Conservation (phyloP, 108 stramenopile species). For the Skeletonema menzelii region DNA sequence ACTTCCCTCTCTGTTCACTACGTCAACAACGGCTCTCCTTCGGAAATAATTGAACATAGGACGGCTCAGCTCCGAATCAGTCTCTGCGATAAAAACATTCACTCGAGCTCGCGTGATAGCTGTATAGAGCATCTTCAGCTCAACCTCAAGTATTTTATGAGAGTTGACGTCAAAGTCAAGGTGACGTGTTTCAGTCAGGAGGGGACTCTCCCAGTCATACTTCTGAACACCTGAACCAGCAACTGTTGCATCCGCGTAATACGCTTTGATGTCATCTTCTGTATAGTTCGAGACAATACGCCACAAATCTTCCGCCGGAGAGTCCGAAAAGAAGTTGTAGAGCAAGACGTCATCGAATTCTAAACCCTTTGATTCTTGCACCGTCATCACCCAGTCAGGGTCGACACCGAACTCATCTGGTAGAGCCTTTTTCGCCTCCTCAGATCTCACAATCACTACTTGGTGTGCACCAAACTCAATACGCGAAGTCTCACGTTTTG, state of each 20-base stretch:
- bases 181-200: conserved; percentile 23
- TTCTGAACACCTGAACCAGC: conserved; percentile 17
- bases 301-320: conserved; percentile 29
- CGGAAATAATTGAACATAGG: conserved; percentile 52
- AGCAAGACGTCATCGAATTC: conserved; percentile 52
- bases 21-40: conserved; percentile 31
- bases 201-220: conserved; percentile 33
- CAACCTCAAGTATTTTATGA: conserved; percentile 46
- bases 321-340: conserved; percentile 50
- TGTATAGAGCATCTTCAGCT: conserved; percentile 49
- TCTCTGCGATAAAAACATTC: conserved; percentile 47
- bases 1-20: conserved; percentile 24
- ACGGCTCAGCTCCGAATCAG: conserved; percentile 10
- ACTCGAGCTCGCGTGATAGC: conserved; percentile 48
- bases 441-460: conserved; percentile 48
- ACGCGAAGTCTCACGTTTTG: conserved; percentile 37
- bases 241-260: conserved; percentile 14
- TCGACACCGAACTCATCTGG: conserved; percentile 48
- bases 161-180: conserved; percentile 24
- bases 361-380: conserved; percentile 33
- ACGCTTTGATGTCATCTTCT: conserved; percentile 24
- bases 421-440: conserved; percentile 40
- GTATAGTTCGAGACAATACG: conserved; percentile 34
- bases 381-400: conserved; percentile 51
- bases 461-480: conserved; percentile 58